Base-by-base conservation (phyloP, 768 basidiomycete genomes). In the Suillus fuscotomentosus region DNA sequence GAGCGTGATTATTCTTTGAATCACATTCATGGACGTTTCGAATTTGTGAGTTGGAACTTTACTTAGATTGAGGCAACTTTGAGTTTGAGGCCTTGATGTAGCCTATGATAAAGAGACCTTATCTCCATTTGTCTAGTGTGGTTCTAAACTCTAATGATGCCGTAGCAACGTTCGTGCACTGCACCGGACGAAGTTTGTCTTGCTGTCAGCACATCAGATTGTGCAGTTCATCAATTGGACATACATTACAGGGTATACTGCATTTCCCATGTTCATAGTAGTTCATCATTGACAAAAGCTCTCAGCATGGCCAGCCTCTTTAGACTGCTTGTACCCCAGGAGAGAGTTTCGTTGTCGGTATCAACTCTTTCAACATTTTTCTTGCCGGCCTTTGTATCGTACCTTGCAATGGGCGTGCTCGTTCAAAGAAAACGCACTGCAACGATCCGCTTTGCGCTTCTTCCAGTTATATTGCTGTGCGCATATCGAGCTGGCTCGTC, bases 361-460 rank as follows among this genome's bases (percentile, higher is more conserved):
- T 55, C 73, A 76, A 34, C 79, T 79, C 67, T 68, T 70, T 38
- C 60, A n/a, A 76, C 76, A 11, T 73, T 78, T 57, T 65, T 86
- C 39, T 31, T 82, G 17, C 84, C 83, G 1, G 72, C 80, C 17
- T 24, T 84, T 1, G 62, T 82, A 27, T 76, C 76, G 63, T 86
- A 83, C 72, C 86, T 84, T 76, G 73, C 69, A 13, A 83, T 83
- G 61, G 86, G 86, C 14, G 71, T 85, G 41, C 78, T 89, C 57
- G 83, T 87, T 8, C 76, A 84, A 45, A 70, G 81, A 73, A 72
- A 39, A 85, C 86, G 1, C 72, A 75, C 53, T n/a, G 63, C 60
- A 3, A 55, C 74, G 3, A 71, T 82, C 63, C 82, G 85, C 54
- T 64, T 80, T 39, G 81, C 82, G 14, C 66, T 87, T 42, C 77